Evolutionary conservation across 768 basidiomycete species (phyloP).

Genomic region (Mycena pura): DNA sequence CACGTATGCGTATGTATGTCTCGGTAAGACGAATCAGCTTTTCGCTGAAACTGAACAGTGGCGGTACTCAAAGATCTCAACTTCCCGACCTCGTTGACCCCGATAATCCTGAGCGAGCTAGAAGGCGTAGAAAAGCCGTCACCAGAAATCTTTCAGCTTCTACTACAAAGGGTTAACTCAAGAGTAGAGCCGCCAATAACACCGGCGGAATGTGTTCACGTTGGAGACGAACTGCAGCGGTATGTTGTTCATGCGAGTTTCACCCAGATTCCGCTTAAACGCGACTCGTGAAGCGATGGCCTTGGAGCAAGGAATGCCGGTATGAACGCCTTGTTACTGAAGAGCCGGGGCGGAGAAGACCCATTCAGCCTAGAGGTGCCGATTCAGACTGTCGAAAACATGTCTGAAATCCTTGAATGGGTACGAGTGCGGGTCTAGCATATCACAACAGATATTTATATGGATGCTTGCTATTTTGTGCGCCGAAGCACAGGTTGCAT

Average conservation of each 20-base stretch:
- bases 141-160: conserved; percentile 59
- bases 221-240: conserved; percentile 79
- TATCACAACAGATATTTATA: too few species aligned
- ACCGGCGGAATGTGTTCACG: conserved; percentile 61
- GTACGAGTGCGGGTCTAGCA: conserved; percentile 15
- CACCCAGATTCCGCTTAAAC: not conserved
- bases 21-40: not conserved
- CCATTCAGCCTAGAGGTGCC: conserved; percentile 48
- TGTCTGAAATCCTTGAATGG: conserved; percentile 34
- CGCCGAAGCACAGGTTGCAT: not conserved
- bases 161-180: conserved; percentile 29
- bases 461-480: not conserved
- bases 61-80: conserved; percentile 65
- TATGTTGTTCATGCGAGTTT: conserved; percentile 37
- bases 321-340: conserved; percentile 62
- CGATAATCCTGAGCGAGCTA: conserved; percentile 74
- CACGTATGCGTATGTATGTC: conserved; percentile 68
- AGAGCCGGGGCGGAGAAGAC: conserved; percentile 55
- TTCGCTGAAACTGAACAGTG: conserved; percentile 37
- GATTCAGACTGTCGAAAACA: conserved; percentile 44
- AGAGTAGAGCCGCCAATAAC: conserved; percentile 32
- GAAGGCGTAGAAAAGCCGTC: conserved; percentile 75
- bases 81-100: conserved; percentile 53
- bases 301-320: conserved; percentile 62
- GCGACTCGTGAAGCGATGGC: conserved; percentile 64